Evolutionary conservation across 176 grass and related monocot genomes (phyloP).

Genomic region (Dactylis glomerata): DNA sequence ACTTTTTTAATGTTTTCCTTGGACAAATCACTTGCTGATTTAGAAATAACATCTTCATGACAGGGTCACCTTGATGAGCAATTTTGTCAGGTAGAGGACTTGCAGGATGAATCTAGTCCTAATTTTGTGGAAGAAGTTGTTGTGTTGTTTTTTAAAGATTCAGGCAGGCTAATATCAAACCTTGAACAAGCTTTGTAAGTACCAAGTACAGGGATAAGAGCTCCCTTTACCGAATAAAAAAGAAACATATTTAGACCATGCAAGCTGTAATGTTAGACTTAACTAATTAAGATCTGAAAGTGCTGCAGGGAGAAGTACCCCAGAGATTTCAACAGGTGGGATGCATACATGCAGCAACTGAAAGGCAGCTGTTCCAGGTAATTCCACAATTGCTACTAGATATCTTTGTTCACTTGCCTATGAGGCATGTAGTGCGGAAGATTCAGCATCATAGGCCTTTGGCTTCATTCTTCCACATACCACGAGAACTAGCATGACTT

Average conservation of each 20-base stretch:
- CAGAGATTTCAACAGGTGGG: conserved; percentile 83
- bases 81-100: conserved; percentile 90
- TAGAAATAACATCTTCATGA: conserved; percentile 14
- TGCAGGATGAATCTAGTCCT: conserved; percentile 92
- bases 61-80: conserved; percentile 97
- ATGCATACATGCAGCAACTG: conserved; percentile 82
- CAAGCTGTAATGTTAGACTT: conserved; percentile 9
- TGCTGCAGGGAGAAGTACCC: conserved; percentile 72
- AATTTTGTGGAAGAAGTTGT: conserved; percentile 96
- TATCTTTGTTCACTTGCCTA: conserved; percentile 27
- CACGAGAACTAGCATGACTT: background rate
- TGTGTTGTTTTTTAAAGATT: conserved; percentile 87
- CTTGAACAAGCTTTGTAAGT: conserved; percentile 88
- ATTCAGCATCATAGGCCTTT: background rate
- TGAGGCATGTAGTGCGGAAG: background rate
- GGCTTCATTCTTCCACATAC: conserved; percentile 12
- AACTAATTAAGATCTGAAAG: conserved; percentile 11
- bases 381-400: conserved; percentile 9
- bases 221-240: conserved; percentile 14
- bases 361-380: conserved; percentile 93
- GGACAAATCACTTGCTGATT: conserved; percentile 27
- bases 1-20: conserved; percentile 19
- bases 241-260: background rate
- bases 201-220: conserved; percentile 14
- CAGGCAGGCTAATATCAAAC: conserved; percentile 72